phyloP scores from a whole-genome alignment of 1,284 basidiomycete species.

The Irpex rosettiformis region DNA sequence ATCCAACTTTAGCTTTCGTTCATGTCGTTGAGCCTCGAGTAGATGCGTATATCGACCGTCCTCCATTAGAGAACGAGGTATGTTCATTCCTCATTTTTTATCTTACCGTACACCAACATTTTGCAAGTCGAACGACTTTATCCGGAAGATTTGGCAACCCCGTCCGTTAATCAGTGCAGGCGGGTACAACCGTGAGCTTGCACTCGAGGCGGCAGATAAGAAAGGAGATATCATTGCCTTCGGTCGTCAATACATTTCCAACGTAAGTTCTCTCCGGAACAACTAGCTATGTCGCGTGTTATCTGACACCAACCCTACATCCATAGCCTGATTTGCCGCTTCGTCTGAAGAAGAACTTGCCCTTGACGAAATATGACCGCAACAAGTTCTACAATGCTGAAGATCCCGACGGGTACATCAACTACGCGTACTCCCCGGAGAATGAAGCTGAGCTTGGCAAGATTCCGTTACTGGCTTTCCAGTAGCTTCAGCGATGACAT shows the following conservation, averaged over 20 bases:
- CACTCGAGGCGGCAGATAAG: constrained; percentile 25
- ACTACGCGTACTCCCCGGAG: neutral
- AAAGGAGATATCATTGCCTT: constrained; percentile 38
- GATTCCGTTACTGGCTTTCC: no score
- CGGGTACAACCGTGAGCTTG: constrained; percentile 27
- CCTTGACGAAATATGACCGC: neutral
- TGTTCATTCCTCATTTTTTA: neutral
- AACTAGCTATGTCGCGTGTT: neutral
- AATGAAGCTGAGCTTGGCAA: neutral
- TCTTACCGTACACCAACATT: constrained; percentile 6
- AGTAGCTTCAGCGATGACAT: no score
- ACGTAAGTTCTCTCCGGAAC: constrained; percentile 25
- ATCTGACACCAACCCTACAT: neutral
- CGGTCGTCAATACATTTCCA: constrained; percentile 44
- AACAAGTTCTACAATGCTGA: neutral
- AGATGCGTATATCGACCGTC: constrained; percentile 15
- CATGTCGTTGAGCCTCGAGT: constrained; percentile 42
- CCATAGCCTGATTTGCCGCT: neutral
- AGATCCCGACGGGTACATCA: neutral
- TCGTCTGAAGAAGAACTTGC: neutral
- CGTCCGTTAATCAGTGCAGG: constrained; percentile 32
- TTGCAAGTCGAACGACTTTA: constrained; percentile 27
- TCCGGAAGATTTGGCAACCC: constrained; percentile 26
- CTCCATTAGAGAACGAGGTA: constrained; percentile 15
- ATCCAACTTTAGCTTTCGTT: constrained; percentile 52